A percentile compares a stretch with the other conserved stretches of the same genome.
phyloP scores from a whole-genome alignment of 306 rosid genomes.

The Vigna angularis region DNA sequence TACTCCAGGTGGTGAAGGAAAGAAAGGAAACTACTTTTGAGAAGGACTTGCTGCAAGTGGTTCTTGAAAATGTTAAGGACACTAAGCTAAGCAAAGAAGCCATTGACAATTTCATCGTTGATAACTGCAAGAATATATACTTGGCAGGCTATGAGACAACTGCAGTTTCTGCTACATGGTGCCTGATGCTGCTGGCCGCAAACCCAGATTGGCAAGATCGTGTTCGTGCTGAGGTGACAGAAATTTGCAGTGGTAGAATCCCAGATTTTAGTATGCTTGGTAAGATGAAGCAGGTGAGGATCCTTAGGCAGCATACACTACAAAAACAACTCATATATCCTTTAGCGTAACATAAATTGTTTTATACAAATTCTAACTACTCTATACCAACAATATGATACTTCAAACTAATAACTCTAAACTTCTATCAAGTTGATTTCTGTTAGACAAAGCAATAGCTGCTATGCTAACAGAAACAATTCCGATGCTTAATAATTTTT shows the following conservation, averaged over 20 bases:
- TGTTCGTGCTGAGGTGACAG: constrained; percentile 46
- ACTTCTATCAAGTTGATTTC: neutral
- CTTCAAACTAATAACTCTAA: no score
- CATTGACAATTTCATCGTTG: neutral
- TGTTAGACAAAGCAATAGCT: neutral
- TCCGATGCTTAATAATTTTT: no score
- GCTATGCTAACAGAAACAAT: neutral
- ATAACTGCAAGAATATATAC: constrained; percentile 33
- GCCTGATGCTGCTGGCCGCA: constrained; percentile 57
- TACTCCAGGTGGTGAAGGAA: constrained; percentile 47
- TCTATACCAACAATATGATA: no score
- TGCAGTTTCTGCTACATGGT: constrained; percentile 56
- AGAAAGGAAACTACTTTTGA: constrained; percentile 31
- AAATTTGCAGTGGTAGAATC: constrained; percentile 40
- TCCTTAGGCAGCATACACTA: neutral
- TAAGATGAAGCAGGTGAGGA: constrained; percentile 56
- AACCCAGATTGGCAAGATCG: constrained; percentile 60
- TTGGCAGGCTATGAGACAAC: constrained; percentile 40
- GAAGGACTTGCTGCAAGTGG: constrained; percentile 49
- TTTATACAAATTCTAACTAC: no score
- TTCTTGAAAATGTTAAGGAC: constrained; percentile 48
- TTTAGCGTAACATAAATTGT: no score
- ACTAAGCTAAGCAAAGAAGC: constrained; percentile 41
- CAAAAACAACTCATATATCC: neutral
- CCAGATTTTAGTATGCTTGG: constrained; percentile 52